phyloP scores from a whole-genome alignment of 2,329 filamentous ascomycete species.

The Microascus cirrosus region DNA sequence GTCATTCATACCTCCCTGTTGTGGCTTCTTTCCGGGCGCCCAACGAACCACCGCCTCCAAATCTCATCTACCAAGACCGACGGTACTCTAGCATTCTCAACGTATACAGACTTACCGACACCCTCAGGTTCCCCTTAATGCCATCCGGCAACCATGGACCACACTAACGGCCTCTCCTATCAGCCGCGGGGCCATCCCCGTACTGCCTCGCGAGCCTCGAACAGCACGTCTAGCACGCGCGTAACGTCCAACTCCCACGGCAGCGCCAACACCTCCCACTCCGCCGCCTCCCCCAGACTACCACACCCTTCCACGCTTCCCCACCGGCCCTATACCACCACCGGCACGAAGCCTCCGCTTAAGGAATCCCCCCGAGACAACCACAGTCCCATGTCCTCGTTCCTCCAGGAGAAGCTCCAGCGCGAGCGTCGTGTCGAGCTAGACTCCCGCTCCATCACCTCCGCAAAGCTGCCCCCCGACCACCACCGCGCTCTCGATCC shows the following conservation, averaged over 20 bases:
- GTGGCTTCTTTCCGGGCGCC: no score
- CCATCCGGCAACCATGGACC: neutral
- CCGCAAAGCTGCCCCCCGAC: conserved; percentile 10
- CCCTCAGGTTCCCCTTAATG: neutral
- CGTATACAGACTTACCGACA: neutral
- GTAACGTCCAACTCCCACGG: conserved; percentile 27
- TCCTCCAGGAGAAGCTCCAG: conserved; percentile 44
- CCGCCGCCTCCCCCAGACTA: conserved; percentile 22
- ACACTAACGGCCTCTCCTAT: neutral
- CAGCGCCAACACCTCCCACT: conserved; percentile 28
- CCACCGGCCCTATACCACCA: conserved; percentile 26
- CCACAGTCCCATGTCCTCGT: conserved; percentile 31
- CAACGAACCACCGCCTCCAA: no score
- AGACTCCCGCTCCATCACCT: conserved; percentile 20
- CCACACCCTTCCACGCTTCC: conserved; percentile 22
- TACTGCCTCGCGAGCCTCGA: conserved; percentile 34
- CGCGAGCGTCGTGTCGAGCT: conserved; percentile 37
- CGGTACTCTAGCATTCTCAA: no score
- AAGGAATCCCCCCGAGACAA: conserved; percentile 27
- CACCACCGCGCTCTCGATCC: conserved; percentile 22
- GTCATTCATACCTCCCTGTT: no score
- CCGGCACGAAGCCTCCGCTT: conserved; percentile 22
- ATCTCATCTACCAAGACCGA: no score
- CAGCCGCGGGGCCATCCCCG: conserved; percentile 18
- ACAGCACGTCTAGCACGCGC: conserved; percentile 27